Conservation (phyloP, 1,284 basidiomycete species). For the Rhodotorula sp. region DNA sequence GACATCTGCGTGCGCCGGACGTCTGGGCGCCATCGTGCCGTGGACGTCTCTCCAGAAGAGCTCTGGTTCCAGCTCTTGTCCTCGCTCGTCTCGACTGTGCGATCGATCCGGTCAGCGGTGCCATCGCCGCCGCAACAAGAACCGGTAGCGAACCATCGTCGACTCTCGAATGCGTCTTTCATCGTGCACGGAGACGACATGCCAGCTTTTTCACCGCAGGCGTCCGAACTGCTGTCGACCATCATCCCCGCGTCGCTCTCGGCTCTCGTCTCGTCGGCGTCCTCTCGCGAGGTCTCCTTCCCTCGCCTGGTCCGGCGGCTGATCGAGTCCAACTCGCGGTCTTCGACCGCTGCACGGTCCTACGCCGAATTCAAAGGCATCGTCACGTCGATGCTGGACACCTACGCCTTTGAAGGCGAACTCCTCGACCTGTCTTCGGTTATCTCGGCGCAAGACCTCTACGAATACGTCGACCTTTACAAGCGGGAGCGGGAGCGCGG, state of each 20-base stretch:
- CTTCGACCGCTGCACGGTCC: slow-evolving; percentile 48
- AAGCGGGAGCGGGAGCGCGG: slow-evolving; percentile 30
- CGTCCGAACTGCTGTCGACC: slow-evolving; percentile 61
- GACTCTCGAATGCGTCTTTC: slow-evolving; percentile 30
- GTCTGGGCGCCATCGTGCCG: not conserved
- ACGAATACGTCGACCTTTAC: slow-evolving; percentile 62
- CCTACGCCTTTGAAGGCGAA: slow-evolving; percentile 86
- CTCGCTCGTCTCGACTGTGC: slow-evolving; percentile 48
- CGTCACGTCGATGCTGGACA: slow-evolving; percentile 87
- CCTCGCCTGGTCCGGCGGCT: slow-evolving; percentile 86
- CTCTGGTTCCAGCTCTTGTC: slow-evolving; percentile 85
- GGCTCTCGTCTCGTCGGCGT: slow-evolving; percentile 76
- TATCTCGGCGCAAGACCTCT: slow-evolving; percentile 78
- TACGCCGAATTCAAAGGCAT: slow-evolving; percentile 91
- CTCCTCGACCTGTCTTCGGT: slow-evolving; percentile 83
- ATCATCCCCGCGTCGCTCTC: slow-evolving; percentile 83
- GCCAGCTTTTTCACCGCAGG: slow-evolving; percentile 43
- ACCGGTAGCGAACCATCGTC: slow-evolving; percentile 29
- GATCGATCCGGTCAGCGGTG: slow-evolving; percentile 1
- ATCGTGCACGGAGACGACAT: slow-evolving; percentile 35
- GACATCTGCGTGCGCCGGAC: slow-evolving; percentile 41
- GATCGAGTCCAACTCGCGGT: slow-evolving; percentile 56
- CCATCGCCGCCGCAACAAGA: slow-evolving; percentile 63
- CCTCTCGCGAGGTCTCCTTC: slow-evolving; percentile 80
- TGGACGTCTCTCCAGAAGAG: slow-evolving; percentile 65